These are phyloP conservation scores for Crinitomyces ghanaensis DNA, from an alignment of 805 yeast genomes.

Conservation along the genomic window DNA sequence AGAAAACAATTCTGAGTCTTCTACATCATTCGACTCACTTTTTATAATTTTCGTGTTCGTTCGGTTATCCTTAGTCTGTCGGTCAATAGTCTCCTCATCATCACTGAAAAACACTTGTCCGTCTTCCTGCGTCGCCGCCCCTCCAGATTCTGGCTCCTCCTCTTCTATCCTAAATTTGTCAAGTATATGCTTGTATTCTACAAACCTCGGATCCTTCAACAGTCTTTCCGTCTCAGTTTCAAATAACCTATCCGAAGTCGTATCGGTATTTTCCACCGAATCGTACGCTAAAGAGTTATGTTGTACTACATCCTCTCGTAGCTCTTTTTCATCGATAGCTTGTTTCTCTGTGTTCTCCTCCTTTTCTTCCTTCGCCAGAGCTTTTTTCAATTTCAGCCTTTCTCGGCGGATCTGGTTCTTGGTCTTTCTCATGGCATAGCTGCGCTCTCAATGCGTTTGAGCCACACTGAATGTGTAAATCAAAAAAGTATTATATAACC, in stretches of 20 bases:
- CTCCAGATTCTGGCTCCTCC: conserved; percentile 7
- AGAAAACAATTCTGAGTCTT: conserved; percentile 6
- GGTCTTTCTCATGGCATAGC: too few species aligned
- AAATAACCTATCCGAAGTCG: conserved; percentile 8
- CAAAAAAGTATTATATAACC: too few species aligned
- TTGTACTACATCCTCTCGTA: neutral
- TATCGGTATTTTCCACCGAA: conserved; percentile 3
- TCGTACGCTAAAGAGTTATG: neutral
- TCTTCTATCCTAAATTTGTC: conserved; percentile 26
- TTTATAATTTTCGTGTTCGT: too few species aligned
- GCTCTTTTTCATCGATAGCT: neutral
- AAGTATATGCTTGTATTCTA: conserved; percentile 27
- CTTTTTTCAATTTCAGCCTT: conserved; percentile 32
- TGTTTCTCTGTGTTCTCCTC: conserved; percentile 1
- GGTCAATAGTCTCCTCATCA: conserved; percentile 23
- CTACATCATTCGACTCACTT: conserved; percentile 15
- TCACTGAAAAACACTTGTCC: conserved; percentile 27
- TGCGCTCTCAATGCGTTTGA: too few species aligned
- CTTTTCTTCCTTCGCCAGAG: conserved; percentile 5
- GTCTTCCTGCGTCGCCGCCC: conserved; percentile 5
- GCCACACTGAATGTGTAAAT: too few species aligned
- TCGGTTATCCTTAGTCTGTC: neutral
- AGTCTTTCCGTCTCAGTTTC: conserved; percentile 19
- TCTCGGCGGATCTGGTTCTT: conserved; percentile 30
- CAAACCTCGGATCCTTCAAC: conserved; percentile 24